Evolutionary conservation across 2,329 filamentous ascomycete genomes (phyloP).

Genomic region (Xylaria sp.): DNA sequence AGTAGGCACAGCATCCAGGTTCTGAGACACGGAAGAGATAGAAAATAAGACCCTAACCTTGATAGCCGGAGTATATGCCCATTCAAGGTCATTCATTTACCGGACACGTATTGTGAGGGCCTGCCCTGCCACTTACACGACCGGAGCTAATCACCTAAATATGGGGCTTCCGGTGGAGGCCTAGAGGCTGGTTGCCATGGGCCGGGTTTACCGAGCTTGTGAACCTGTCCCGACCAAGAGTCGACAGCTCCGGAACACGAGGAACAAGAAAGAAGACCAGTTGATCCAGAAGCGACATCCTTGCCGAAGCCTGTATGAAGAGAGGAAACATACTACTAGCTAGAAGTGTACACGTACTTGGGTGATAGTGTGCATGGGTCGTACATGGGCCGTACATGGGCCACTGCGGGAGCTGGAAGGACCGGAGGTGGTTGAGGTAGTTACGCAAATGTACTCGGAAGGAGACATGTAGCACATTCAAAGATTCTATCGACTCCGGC

Average conservation of each 20-base stretch:
- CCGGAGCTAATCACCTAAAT: background rate
- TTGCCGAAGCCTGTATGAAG: background rate
- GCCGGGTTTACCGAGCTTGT: slow-evolving; percentile 21
- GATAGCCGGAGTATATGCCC: background rate
- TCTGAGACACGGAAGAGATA: background rate
- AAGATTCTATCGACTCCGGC: background rate
- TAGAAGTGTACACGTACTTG: no score
- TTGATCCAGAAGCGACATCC: background rate
- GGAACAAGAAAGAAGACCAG: slow-evolving; percentile 1
- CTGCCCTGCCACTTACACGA: slow-evolving; percentile 3
- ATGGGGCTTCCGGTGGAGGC: slow-evolving; percentile 15
- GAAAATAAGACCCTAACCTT: background rate
- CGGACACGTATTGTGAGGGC: background rate
- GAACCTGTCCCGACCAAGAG: background rate
- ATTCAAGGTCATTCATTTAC: background rate
- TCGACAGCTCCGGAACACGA: slow-evolving; percentile 25
- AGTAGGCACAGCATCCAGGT: background rate
- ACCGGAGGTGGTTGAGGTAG: no score
- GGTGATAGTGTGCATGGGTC: background rate
- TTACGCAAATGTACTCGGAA: no score
- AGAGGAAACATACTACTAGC: background rate
- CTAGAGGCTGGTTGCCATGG: slow-evolving; percentile 18
- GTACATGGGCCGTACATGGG: background rate
- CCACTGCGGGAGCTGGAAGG: no score
- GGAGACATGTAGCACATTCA: background rate